Percentiles rank a stretch among this genome's conserved stretches.
Evolutionary conservation across 768 basidiomycete genomes (phyloP).

Genomic region (Tephrocybe sp.): DNA sequence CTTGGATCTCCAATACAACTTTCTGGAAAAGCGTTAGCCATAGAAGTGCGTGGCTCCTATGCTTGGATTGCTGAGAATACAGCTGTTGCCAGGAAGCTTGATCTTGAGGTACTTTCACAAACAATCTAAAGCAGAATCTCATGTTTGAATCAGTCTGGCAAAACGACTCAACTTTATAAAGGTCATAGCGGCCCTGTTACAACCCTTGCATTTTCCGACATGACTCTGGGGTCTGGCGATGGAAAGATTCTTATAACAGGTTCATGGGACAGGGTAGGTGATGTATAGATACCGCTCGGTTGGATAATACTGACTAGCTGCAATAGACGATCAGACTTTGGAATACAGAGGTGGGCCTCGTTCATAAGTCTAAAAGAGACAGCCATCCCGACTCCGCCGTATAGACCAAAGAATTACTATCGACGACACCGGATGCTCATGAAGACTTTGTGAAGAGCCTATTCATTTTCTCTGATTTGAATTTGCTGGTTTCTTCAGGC

Average conservation of each 20-base stretch:
- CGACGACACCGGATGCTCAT: slow-evolving; percentile 70
- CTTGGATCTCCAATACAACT: slow-evolving; percentile 82
- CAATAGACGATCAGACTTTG: slow-evolving; percentile 83
- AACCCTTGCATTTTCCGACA: slow-evolving; percentile 66
- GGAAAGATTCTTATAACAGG: slow-evolving; percentile 74
- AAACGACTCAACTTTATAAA: slow-evolving; percentile 69
- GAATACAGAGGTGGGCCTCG: slow-evolving; percentile 62
- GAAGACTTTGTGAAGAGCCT: slow-evolving; percentile 90
- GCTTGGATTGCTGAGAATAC: slow-evolving; percentile 93
- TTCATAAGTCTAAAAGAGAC: slow-evolving; percentile 2
- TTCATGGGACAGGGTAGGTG: slow-evolving; percentile 94
- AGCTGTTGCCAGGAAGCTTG: slow-evolving; percentile 66
- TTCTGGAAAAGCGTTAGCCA: slow-evolving; percentile 68
- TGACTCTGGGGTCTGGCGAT: slow-evolving; percentile 34
- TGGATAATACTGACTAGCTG: slow-evolving; percentile 10
- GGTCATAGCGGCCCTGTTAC: slow-evolving; percentile 93
- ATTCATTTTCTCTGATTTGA: slow-evolving; percentile 63
- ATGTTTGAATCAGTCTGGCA: slow-evolving; percentile 62
- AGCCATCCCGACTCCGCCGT: background rate
- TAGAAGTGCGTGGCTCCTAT: slow-evolving; percentile 60
- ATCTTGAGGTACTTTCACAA: slow-evolving; percentile 61
- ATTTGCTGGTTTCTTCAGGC: slow-evolving; percentile 78
- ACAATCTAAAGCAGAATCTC: background rate
- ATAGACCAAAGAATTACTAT: slow-evolving; percentile 71
- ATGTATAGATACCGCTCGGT: slow-evolving; percentile 5